Base-by-base conservation (phyloP, 1,284 basidiomycete genomes). In the Irpex sp. region DNA sequence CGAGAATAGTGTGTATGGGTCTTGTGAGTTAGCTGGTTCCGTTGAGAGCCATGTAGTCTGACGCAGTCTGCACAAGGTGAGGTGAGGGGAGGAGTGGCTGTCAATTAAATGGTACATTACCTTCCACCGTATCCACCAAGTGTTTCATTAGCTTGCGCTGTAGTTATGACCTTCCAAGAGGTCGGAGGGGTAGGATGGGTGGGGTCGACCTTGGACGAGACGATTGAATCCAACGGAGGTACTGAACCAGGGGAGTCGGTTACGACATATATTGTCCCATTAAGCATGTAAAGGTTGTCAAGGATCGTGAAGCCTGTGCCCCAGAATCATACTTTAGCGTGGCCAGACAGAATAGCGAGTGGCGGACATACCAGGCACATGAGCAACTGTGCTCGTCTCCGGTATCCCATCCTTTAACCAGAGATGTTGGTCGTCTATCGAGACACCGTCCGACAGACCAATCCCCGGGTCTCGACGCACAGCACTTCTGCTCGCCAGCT, bases 291-390 rank as follows among this genome's bases (percentile, higher is more conserved):
- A 26, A 93, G 80, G 64, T 91, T 88, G 68, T 94, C 91, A 61
- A 95, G 78, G 51, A 94, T 84, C 1, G 91, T 93, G 78, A 88
- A 93, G 1, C 93, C 93, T 93, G 70, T 44, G 52, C 65, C 54
- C 34, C 26, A 26, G 34, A 57, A 34, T 57, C 64, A 31, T 37
- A 15, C n/a, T 48, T 17, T 37, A 36, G 4, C 31, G 57, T 26
- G 26, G 26, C 26, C 26, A 26, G 26, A 26, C 26, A 26, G 26
- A 26, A 26, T 26, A 26, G 4, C 2, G 26, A 26, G 26, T 26
- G 3, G 26, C 26, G 9, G 34, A 64, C 78, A 49, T 60, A 90
- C 88, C 89, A 67, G 87, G 81, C 38, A 81, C 77, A 74, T 91
- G 89, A 51, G 81, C 80, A 36, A 86, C 69, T 55, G 88, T 69